Evolutionary conservation across 2,329 filamentous ascomycete genomes (phyloP), one percentile per base, ranked within the genome.

Genomic region (Atkinsonella texensis): DNA sequence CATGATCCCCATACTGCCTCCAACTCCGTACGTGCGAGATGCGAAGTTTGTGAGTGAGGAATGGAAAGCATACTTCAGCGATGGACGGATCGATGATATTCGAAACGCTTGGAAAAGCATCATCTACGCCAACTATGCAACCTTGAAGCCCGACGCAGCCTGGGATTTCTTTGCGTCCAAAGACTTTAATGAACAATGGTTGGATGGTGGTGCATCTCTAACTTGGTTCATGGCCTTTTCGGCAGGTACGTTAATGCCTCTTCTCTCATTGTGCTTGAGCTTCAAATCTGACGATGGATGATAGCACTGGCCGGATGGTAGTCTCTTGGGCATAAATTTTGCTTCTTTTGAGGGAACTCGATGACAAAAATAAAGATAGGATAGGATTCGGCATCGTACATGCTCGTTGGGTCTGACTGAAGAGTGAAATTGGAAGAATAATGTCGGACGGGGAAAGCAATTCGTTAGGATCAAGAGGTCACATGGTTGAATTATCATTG

Each of bases 221-320:
- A 91, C 87, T 31, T 95, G 89, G 89, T 94, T 90, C 70, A 68
- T 94, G 68, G 83, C 85, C 41, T 88, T 83, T 67, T 75, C 83
- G 59, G 89, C 87, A 57, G 84, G 86, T 82, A 64, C 40, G 51
- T 51, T 28, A 8, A 74, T 31, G 28, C 5, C 3, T 15, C 40
- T 23, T 13, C n/a, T n/a, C 13, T 33, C 28, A 42, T 11, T 74
- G 20, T 11, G 13, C 11, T 11, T 32, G 17, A 44, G n/a, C 20
- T 42, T n/a, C 9, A 20, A 49, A 46, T 20, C 42, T 48, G 39
- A 48, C 28, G 18, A 28, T 32, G 0, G 39, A 18, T 35, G 39
- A 18, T 32, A 56, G 58, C 52, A 40, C 38, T 55, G 11, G 52
- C 46, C 13, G 42, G 33, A 2, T 45, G 47, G 13, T 54, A 49